Conservation (phyloP, 2,329 filamentous ascomycete species). For the Hansfordia pulvinata region DNA sequence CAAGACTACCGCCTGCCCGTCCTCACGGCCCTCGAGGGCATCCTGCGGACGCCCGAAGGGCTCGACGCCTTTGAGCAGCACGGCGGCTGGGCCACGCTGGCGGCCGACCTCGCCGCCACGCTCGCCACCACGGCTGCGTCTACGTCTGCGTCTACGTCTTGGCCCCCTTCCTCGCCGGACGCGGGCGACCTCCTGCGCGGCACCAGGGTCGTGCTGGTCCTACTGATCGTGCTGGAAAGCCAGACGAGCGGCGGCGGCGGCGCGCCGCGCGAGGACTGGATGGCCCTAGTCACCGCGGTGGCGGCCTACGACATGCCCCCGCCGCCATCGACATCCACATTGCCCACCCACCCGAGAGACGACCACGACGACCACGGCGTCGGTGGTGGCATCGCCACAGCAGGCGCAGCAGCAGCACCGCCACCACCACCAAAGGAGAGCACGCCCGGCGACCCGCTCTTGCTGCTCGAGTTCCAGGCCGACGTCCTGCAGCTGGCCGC, state of each 20-base stretch:
- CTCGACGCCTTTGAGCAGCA: slow-evolving; percentile 32
- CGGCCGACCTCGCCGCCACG: slow-evolving; percentile 32
- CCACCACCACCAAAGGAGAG: too few species aligned
- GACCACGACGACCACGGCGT: too few species aligned
- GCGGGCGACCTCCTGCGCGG: slow-evolving; percentile 31
- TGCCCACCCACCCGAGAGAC: too few species aligned
- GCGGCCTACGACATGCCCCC: slow-evolving; percentile 31
- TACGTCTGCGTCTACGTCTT: slow-evolving; percentile 4
- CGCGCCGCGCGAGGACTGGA: slow-evolving; percentile 42
- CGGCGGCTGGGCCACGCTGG: slow-evolving; percentile 38
- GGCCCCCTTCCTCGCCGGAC: too few species aligned
- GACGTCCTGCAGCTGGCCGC: slow-evolving; percentile 38
- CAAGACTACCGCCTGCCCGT: slow-evolving; percentile 44
- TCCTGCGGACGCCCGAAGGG: slow-evolving; percentile 34
- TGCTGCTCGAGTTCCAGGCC: slow-evolving; percentile 33
- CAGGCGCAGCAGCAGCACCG: too few species aligned
- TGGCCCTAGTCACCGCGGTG: slow-evolving; percentile 36
- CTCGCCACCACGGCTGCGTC: slow-evolving; percentile 18
- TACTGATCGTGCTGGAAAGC: slow-evolving; percentile 37
- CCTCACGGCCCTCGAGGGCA: slow-evolving; percentile 44
- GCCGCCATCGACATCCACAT: too few species aligned
- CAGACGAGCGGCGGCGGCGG: slow-evolving; percentile 27
- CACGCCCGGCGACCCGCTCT: slow-evolving; percentile 4
- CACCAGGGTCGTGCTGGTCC: slow-evolving; percentile 39
- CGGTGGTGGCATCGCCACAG: too few species aligned